Conservation (phyloP, 1,284 basidiomycete species). For the Xerocomus nothofagi region DNA sequence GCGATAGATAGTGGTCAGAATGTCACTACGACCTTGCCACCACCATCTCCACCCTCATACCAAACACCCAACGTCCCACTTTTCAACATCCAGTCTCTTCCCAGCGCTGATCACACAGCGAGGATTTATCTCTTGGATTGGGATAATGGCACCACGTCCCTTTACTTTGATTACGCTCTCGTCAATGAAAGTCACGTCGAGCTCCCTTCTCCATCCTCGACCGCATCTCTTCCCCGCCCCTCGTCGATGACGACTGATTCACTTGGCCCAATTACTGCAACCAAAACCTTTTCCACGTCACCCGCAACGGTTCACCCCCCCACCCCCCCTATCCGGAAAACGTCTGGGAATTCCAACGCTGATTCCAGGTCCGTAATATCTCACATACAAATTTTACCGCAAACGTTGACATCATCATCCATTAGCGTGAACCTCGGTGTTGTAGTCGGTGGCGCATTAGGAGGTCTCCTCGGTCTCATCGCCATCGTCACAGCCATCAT, state of each 20-base stretch:
- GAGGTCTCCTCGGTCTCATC: conserved; percentile 3
- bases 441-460: conserved; percentile 8
- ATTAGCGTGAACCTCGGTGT: conserved; percentile 4
- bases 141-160: conserved; percentile 1
- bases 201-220: neutral
- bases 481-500: neutral
- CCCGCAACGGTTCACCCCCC: neutral
- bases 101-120: conserved; percentile 12
- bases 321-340: neutral
- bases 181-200: conserved; percentile 8
- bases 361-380: conserved; percentile 1
- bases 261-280: neutral
- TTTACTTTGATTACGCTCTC: conserved; percentile 18
- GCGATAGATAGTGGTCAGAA: conserved; percentile 10
- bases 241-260: neutral
- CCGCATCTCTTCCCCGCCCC: too few relatives aligned
- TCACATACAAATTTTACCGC: neutral
- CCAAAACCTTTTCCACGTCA: neutral
- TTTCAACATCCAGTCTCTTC: conserved; percentile 14
- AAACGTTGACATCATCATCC: neutral
- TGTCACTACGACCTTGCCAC: conserved; percentile 6
- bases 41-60: conserved; percentile 15
- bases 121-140: conserved; percentile 13
- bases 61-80: conserved; percentile 18
- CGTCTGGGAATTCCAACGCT: neutral